phyloP scores from a whole-genome alignment of 306 rosid genomes.

The Medicago arabica region DNA sequence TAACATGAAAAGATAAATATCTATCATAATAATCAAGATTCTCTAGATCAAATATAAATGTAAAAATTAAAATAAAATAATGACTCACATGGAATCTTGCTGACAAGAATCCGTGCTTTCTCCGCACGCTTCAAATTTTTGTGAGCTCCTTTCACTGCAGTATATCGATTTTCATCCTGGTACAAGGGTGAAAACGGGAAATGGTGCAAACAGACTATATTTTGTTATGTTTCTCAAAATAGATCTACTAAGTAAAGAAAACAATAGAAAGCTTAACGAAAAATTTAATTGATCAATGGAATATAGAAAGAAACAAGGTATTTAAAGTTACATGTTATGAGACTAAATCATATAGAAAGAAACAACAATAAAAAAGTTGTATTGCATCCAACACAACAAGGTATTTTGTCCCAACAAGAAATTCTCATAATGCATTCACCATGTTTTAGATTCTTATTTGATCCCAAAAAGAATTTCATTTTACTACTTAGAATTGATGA shows the following conservation, averaged over 20 bases:
- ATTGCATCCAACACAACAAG: conserved; percentile 1
- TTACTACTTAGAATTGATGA: neutral
- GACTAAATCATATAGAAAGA: neutral
- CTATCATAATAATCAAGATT: conserved; percentile 24
- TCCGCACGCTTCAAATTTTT: conserved; percentile 93
- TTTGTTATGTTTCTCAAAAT: neutral
- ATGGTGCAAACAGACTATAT: neutral
- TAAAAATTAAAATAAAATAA: neutral
- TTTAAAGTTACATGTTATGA: too few species aligned
- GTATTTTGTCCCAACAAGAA: neutral
- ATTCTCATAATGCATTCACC: conserved; percentile 12
- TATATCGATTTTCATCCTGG: conserved; percentile 91
- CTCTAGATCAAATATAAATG: conserved; percentile 25
- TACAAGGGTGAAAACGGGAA: conserved; percentile 21
- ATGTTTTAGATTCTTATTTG: neutral
- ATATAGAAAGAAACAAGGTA: too few species aligned
- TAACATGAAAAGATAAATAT: conserved; percentile 21
- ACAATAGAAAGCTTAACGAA: conserved; percentile 5
- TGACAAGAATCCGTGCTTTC: conserved; percentile 77
- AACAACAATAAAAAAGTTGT: conserved; percentile 3
- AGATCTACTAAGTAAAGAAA: conserved; percentile 13
- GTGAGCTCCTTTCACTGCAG: conserved; percentile 93
- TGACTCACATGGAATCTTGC: conserved; percentile 78
- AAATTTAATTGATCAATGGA: neutral
- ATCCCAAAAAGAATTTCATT: conserved; percentile 1